phyloP scores from a whole-genome alignment of 2,329 filamentous ascomycete genomes.

The Botrytis fabae region DNA sequence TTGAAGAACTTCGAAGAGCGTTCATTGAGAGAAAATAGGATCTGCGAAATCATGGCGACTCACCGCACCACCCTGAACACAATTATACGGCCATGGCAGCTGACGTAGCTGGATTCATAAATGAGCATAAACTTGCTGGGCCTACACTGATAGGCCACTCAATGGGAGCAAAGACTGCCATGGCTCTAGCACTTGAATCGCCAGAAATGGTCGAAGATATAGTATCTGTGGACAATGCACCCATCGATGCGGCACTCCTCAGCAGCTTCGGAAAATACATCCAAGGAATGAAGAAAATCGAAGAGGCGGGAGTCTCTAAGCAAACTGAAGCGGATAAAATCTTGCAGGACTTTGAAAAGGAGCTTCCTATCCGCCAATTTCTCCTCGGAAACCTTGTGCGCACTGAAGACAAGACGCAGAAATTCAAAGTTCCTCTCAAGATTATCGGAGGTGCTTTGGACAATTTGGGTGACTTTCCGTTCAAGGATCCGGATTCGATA shows the following conservation, averaged over 20 bases:
- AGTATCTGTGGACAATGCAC: slow-evolving; percentile 88
- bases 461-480: slow-evolving; percentile 83
- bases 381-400: slow-evolving; percentile 81
- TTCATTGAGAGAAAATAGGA: slow-evolving; percentile 56
- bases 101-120: slow-evolving; percentile 79
- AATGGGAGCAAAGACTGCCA: slow-evolving; percentile 93
- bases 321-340: slow-evolving; percentile 81
- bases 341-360: slow-evolving; percentile 68
- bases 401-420: slow-evolving; percentile 53
- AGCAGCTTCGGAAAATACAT: slow-evolving; percentile 79
- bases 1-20: neutral
- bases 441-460: slow-evolving; percentile 67
- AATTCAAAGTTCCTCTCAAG: slow-evolving; percentile 77
- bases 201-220: slow-evolving; percentile 69
- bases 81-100: slow-evolving; percentile 81
- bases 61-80: slow-evolving; percentile 73
- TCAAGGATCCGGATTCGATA: slow-evolving; percentile 65
- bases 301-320: slow-evolving; percentile 64
- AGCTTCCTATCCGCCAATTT: slow-evolving; percentile 82
- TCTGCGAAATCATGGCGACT: slow-evolving; percentile 90
- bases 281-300: slow-evolving; percentile 79
- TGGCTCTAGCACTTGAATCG: slow-evolving; percentile 75
- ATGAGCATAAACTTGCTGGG: slow-evolving; percentile 65
- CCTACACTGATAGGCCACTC: slow-evolving; percentile 88
- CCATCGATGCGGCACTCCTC: slow-evolving; percentile 74